Evolutionary conservation across 257 asterid genomes (phyloP).

Genomic region (Solanum verrucosum): DNA sequence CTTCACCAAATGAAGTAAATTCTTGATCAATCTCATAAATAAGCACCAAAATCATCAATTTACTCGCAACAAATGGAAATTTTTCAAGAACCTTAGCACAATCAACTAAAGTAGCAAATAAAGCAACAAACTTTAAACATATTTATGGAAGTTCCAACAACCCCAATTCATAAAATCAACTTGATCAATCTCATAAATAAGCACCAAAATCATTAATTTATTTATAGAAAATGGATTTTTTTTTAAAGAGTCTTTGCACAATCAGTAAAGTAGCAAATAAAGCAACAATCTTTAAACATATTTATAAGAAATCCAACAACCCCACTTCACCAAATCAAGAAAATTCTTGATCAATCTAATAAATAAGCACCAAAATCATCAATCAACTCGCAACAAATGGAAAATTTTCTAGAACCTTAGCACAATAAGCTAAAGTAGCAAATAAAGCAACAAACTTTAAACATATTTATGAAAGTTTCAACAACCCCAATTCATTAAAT

Average conservation of each 20-base stretch:
- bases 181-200: neutral
- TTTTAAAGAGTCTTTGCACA: neutral
- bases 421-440: neutral
- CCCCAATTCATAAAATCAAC: neutral
- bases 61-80: neutral
- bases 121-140: neutral
- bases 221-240: neutral
- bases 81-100: neutral
- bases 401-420: neutral
- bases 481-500: neutral
- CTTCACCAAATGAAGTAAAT: neutral
- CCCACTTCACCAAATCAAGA: neutral
- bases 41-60: neutral
- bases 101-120: neutral
- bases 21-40: neutral
- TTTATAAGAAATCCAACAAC: neutral
- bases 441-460: neutral
- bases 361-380: neutral
- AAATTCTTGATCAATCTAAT: neutral
- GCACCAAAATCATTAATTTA: neutral
- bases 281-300: neutral
- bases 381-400: neutral
- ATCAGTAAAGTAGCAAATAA: neutral
- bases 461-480: neutral
- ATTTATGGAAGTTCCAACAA: neutral